Evolutionary conservation across 305 asterid species (phyloP).

Genomic region (Fraxinus nigra): DNA sequence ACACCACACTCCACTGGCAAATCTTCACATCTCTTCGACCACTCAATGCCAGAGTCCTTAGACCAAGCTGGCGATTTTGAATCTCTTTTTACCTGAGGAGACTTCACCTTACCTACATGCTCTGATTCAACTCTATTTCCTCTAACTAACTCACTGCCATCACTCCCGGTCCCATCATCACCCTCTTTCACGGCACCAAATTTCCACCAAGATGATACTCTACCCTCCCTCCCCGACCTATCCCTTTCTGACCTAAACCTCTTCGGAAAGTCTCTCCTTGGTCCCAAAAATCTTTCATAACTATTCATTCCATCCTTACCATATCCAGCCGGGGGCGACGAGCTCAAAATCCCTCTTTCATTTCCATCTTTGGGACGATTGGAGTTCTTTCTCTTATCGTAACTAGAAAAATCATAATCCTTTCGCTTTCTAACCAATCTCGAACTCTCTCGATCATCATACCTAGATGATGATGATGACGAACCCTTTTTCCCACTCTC

Average conservation of each 20-base stretch:
- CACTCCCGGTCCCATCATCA: conserved; percentile 62
- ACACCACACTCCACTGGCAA: conserved; percentile 61
- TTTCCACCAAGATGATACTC: conserved; percentile 80
- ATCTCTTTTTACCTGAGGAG: conserved; percentile 63
- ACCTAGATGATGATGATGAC: conserved; percentile 72
- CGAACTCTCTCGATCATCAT: conserved; percentile 72
- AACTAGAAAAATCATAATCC: conserved; percentile 62
- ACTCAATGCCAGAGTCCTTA: conserved; percentile 92
- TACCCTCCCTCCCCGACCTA: conserved; percentile 80
- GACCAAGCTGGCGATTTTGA: conserved; percentile 90
- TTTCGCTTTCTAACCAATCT: conserved; percentile 62
- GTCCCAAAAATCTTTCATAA: conserved; percentile 80
- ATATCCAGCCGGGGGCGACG: conserved; percentile 72
- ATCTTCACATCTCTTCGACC: conserved; percentile 70
- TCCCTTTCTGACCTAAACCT: conserved; percentile 97
- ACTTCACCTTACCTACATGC: conserved; percentile 62
- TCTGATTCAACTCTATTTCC: conserved; percentile 54
- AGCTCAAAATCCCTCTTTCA: conserved; percentile 64
- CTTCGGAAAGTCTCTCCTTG: conserved; percentile 85
- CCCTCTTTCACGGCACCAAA: conserved; percentile 67
- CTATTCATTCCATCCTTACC: conserved; percentile 66
- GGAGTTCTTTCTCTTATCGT: conserved; percentile 69
- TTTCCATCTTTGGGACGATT: conserved; percentile 65
- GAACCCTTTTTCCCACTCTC: conserved; percentile 68
- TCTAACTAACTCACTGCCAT: conserved; percentile 54